phyloP scores from a whole-genome alignment of 306 rosid genomes.

The Gynostemma pentaphyllum region DNA sequence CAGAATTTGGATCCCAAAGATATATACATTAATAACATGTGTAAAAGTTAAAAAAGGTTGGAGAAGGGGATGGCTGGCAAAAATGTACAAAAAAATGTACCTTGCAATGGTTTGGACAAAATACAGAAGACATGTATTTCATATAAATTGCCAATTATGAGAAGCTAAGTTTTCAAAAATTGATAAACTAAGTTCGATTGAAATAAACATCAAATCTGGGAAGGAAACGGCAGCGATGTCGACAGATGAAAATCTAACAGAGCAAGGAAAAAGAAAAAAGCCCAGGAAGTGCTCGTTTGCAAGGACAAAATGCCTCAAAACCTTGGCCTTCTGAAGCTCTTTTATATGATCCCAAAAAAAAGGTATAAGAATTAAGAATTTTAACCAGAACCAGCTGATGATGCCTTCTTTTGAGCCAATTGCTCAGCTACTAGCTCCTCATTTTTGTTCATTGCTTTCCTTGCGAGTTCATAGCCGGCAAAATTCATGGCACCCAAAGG shows the following conservation, averaged over 20 bases:
- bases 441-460: slow-evolving; percentile 85
- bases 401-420: slow-evolving; percentile 34
- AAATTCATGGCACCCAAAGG: slow-evolving; percentile 98
- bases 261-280: not conserved
- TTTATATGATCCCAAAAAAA: not conserved
- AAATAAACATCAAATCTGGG: slow-evolving; percentile 16
- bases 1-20: not conserved
- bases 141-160: slow-evolving; percentile 30
- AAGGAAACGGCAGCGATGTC: slow-evolving; percentile 27
- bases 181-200: not conserved
- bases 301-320: slow-evolving; percentile 4
- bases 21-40: not conserved
- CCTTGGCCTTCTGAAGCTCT: not conserved
- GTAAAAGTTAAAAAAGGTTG: not conserved
- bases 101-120: not conserved
- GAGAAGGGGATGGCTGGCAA: slow-evolving; percentile 5
- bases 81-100: slow-evolving; percentile 19
- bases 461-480: slow-evolving; percentile 92
- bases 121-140: slow-evolving; percentile 5
- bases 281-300: not conserved
- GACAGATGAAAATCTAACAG: slow-evolving; percentile 27
- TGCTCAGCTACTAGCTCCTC: slow-evolving; percentile 40
- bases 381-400: slow-evolving; percentile 18
- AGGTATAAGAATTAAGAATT: not conserved
- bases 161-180: too few species aligned